A percentile compares a stretch with the other conserved stretches of the same genome.
phyloP scores from a whole-genome alignment of 225 moss, liverwort and hornwort species.

The Lunularia cruciata region DNA sequence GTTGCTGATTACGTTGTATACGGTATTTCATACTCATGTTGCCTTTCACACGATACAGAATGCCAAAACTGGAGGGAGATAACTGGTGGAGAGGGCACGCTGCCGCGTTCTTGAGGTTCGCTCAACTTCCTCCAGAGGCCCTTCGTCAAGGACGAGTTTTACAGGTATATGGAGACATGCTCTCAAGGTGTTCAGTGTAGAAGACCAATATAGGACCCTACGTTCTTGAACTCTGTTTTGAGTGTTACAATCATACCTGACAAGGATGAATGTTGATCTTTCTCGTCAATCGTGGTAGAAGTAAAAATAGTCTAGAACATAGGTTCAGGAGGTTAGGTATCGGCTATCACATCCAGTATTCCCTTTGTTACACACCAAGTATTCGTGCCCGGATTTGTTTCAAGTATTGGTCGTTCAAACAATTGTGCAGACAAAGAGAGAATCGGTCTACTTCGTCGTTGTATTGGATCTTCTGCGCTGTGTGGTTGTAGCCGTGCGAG shows the following conservation, averaged over 20 bases:
- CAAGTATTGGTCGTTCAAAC: no score
- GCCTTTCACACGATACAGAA: constrained; percentile 40
- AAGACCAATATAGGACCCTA: no score
- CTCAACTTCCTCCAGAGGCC: constrained; percentile 57
- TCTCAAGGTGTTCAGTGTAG: not conserved
- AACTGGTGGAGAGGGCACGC: constrained; percentile 95
- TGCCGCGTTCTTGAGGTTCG: constrained; percentile 83
- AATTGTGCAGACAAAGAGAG: constrained; percentile 58
- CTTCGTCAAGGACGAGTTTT: constrained; percentile 72
- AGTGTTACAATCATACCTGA: no score
- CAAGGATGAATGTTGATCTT: no score
- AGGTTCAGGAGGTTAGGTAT: no score
- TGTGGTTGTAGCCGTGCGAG: constrained; percentile 74
- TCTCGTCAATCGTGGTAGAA: no score
- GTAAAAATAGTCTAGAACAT: no score
- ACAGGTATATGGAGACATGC: constrained; percentile 53
- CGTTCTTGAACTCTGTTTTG: no score
- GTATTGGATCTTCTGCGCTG: constrained; percentile 51
- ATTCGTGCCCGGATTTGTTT: no score
- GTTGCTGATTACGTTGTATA: not conserved
- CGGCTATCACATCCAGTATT: no score
- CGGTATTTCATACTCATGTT: not conserved
- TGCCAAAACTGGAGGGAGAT: constrained; percentile 73
- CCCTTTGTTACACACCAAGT: no score
- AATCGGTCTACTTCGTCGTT: constrained; percentile 81